Percentiles rank a stretch among this genome's conserved stretches.
Conservation (phyloP, 768 basidiomycete species). For the Hericium coralloides region DNA sequence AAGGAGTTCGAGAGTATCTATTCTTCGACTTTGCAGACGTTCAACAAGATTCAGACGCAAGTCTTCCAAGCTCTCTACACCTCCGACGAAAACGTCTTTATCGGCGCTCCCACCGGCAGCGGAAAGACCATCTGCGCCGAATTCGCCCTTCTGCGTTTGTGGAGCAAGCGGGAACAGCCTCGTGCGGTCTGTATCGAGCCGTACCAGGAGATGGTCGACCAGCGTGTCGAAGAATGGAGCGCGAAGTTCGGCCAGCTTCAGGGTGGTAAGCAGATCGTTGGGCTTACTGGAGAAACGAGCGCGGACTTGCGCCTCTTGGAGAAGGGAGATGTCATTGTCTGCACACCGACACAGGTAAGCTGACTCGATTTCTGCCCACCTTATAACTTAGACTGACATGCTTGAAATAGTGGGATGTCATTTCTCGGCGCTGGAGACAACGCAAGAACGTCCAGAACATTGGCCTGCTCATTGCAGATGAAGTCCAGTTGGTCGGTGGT, state of each 20-base stretch:
- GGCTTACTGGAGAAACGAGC: conserved; percentile 89
- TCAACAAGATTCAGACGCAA: conserved; percentile 99
- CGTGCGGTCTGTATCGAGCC: conserved; percentile 95
- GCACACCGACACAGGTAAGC: conserved; percentile 81
- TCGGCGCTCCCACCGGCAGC: conserved; percentile 93
- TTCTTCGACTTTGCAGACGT: conserved; percentile 65
- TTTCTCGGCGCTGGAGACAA: conserved; percentile 93
- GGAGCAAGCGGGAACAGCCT: conserved; percentile 77
- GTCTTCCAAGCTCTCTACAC: conserved; percentile 98
- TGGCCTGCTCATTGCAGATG: conserved; percentile 89
- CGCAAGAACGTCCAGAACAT: conserved; percentile 94
- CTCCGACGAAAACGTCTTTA: conserved; percentile 92
- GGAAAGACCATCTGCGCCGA: conserved; percentile 98
- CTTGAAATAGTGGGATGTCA: conserved; percentile 74
- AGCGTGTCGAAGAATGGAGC: conserved; percentile 82
- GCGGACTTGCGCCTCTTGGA: conserved; percentile 85
- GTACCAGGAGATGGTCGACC: conserved; percentile 95
- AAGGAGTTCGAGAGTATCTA: conserved; percentile 88
- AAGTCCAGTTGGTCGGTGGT: conserved; percentile 90
- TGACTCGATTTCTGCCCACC: not conserved
- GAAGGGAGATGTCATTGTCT: conserved; percentile 88
- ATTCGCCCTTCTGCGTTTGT: conserved; percentile 88
- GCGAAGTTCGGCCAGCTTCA: conserved; percentile 75
- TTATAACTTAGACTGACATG: not conserved
- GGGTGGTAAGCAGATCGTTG: conserved; percentile 90